These are phyloP conservation scores for Xylaria multiplex DNA, from an alignment of 2,329 filamentous ascomycete species.

Conservation along the genomic window DNA sequence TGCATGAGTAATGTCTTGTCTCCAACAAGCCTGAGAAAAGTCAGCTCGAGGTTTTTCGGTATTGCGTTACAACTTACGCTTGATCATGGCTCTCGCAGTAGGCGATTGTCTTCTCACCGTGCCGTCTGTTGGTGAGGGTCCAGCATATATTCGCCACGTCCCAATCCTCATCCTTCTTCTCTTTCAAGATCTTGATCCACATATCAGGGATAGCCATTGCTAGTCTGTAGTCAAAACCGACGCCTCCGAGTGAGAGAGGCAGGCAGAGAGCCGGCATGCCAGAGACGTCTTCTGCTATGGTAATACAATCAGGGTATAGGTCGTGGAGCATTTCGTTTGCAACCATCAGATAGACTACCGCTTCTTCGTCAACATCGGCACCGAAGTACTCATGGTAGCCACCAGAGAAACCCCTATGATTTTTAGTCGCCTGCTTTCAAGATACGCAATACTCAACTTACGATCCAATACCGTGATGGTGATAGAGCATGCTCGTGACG, in stretches of 20 bases:
- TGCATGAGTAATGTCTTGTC: slow-evolving; percentile 99
- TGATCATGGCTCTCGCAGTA: slow-evolving; percentile 98
- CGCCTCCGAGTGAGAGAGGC: slow-evolving; percentile 83
- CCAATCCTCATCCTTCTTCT: slow-evolving; percentile 91
- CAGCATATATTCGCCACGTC: slow-evolving; percentile 85
- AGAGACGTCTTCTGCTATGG: slow-evolving; percentile 95
- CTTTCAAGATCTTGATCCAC: slow-evolving; percentile 99
- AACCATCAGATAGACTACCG: slow-evolving; percentile 92
- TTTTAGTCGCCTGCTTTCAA: slow-evolving; percentile 41
- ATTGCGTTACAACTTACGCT: slow-evolving; percentile 71
- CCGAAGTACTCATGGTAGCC: slow-evolving; percentile 99
- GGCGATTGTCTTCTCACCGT: slow-evolving; percentile 97
- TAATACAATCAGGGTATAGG: slow-evolving; percentile 89
- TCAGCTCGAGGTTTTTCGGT: slow-evolving; percentile 36
- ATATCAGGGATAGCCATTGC: slow-evolving; percentile 98
- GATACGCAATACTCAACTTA: slow-evolving; percentile 59
- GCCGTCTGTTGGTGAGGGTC: slow-evolving; percentile 89
- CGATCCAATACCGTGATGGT: slow-evolving; percentile 96
- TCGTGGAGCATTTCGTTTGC: slow-evolving; percentile 95
- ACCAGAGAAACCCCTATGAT: slow-evolving; percentile 86
- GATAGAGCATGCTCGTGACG: slow-evolving; percentile 98
- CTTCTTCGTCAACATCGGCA: slow-evolving; percentile 87
- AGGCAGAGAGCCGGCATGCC: slow-evolving; percentile 98
- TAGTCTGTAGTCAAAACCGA: slow-evolving; percentile 96
- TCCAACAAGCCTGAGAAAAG: slow-evolving; percentile 77